These are phyloP conservation scores for Microstegium vimineum DNA, from an alignment of 176 grass and related monocot species.

Conservation along the genomic window DNA sequence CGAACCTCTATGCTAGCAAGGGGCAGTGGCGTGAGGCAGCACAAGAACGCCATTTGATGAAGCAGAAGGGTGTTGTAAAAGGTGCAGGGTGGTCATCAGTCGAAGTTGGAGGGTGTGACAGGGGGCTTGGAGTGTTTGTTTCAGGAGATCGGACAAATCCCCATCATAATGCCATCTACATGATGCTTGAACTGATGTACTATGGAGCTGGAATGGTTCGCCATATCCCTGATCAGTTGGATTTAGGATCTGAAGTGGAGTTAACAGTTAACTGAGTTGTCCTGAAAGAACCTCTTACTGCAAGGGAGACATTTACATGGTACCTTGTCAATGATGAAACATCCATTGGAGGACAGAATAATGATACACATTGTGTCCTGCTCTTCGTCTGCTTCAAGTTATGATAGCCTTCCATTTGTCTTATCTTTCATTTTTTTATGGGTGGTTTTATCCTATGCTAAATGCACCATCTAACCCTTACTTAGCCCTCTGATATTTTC, in stretches of 20 bases:
- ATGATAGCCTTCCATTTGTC: not conserved
- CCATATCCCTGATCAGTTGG: not conserved
- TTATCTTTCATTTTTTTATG: not conserved
- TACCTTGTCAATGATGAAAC: not conserved
- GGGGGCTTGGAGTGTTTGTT: slow-evolving; percentile 44
- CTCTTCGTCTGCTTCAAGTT: not conserved
- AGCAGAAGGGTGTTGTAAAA: slow-evolving; percentile 61
- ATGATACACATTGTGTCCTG: not conserved
- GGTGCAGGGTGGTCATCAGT: slow-evolving; percentile 58
- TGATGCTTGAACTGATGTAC: slow-evolving; percentile 46
- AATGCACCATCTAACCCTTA: not conserved
- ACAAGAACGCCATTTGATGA: slow-evolving; percentile 49
- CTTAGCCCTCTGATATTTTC: not conserved
- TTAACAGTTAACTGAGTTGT: slow-evolving; percentile 22
- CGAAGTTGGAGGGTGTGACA: slow-evolving; percentile 33
- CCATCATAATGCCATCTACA: slow-evolving; percentile 31
- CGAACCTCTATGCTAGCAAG: slow-evolving; percentile 57
- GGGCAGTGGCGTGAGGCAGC: slow-evolving; percentile 53
- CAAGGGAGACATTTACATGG: not conserved
- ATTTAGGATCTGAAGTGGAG: slow-evolving; percentile 27
- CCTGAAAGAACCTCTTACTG: not conserved
- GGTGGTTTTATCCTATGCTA: not conserved
- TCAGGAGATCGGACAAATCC: slow-evolving; percentile 42
- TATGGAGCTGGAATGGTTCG: slow-evolving; percentile 24
- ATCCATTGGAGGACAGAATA: not conserved